Percentiles rank a stretch among this genome's conserved stretches.
Conservation (phyloP, 2,329 filamentous ascomycete genomes). For the Fusarium chlamydosporum region DNA sequence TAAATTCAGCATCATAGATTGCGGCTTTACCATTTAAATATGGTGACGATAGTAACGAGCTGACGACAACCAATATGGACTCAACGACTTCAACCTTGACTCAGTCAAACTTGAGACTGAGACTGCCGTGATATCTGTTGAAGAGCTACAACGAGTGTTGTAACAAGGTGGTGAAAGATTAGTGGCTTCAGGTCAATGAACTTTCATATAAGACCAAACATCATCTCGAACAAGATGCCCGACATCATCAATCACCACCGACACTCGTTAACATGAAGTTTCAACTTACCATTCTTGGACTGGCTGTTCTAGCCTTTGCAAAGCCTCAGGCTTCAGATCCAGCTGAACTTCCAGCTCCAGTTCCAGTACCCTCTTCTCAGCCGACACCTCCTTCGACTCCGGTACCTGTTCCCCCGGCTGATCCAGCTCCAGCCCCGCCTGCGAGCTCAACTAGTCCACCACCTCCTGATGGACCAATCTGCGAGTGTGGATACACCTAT, state of each 20-base stretch:
- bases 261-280: conserved; percentile 49
- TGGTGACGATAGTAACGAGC: background rate
- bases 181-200: too few relatives aligned
- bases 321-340: conserved; percentile 44
- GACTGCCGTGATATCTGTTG: background rate
- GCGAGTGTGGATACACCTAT: conserved; percentile 61
- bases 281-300: conserved; percentile 37
- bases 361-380: conserved; percentile 15
- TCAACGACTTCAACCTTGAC: background rate
- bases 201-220: conserved; percentile 10
- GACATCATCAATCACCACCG: conserved; percentile 3
- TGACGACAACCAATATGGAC: background rate
- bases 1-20: background rate
- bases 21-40: background rate
- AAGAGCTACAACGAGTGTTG: background rate
- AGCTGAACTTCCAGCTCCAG: conserved; percentile 16
- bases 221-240: background rate
- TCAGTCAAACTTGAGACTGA: background rate
- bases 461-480: conserved; percentile 52
- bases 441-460: conserved; percentile 43
- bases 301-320: conserved; percentile 47
- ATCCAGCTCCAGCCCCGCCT: conserved; percentile 37
- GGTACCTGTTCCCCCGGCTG: conserved; percentile 44
- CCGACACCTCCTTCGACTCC: conserved; percentile 37
- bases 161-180: background rate